Base-by-base conservation (phyloP, 148 eudicot genomes). In the Silene latifolia region DNA sequence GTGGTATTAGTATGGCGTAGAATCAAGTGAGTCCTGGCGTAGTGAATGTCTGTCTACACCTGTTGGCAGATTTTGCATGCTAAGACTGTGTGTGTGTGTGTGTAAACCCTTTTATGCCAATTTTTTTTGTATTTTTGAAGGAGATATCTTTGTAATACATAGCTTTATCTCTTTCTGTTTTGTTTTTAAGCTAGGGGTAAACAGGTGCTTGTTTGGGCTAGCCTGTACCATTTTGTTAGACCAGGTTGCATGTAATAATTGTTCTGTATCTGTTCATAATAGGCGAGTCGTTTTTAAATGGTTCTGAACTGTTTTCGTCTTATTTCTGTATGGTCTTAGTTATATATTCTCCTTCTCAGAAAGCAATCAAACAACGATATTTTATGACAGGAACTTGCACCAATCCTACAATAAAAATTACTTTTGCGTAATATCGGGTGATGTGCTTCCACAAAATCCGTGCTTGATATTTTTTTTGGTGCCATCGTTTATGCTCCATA, bases 381-480 rank as follows among this genome's bases (percentile, higher is more conserved):
- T 27, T 15, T 32, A 15, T 29, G 68, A 27, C 25, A 23, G 64
- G 14, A 15, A 29, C 19, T 15, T 9, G 46, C 17, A 64, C 12
- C 17, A 51, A 6, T 39, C 24, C 42, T 27, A 5, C 24, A 17
- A 0, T 63, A 23, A 42, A 17, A 35, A 35, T 14, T 35, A 8
- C 19, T 32, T 32, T 32, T 67, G 24, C 39, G 12, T 32, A 32
- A 25, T 64, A 64, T 64, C 7, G 23, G 21, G 23, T 12, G n/a
- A 4, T 4, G 57, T 69, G 11, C 58, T 46, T 5, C 21, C 72
- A 47, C 56, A 47, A 21, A 29, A 46, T 0, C 8, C 5, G 32
- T 69, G 57, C 58, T 68, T 68, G 29, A 46, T 46, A 46, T 19
- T 18, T 65, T 65, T 17, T 46, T 65, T 65, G 19, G 69, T 35